Evolutionary conservation across 768 basidiomycete genomes (phyloP), one percentile per base, ranked within the genome.

Genomic region (Kwoniella heveanensis): DNA sequence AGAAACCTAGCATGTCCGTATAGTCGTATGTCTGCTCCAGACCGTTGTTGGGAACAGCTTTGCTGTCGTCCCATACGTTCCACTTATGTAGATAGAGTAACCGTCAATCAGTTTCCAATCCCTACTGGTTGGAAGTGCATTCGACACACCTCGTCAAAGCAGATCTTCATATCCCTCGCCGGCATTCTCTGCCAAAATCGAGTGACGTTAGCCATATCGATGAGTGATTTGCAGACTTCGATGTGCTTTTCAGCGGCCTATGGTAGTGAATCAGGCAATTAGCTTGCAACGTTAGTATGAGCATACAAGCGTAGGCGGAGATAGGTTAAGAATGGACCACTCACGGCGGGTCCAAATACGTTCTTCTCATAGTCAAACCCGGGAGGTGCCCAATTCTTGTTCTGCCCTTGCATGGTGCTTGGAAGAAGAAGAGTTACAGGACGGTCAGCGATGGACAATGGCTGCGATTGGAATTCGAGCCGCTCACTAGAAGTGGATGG

Each of bases 1-100:
- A 85, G 54, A 87, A 85, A 19, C 85, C 86, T 2, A 85, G 77
- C 32, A 84, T 84, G 69, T 85, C 85, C 9, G 83, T 84, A 21
- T 84, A 79, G 64, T 85, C 84, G 65, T 85, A 86, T 54, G 82
- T 81, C 73, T 85, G 85, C 66, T 85, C 85, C 1, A 85, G 82
- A 2, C 85, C 85, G 32, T 81, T 81, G 57, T 83, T 81, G 6
- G 83, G 84, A 25, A 83, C 83, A 0, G 84, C 85, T 81, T 76
- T 74, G 55, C 65, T 59, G 52, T 76, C 76, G 51, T 79, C 78
- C 78, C 78, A 79, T 13, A 85, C 84, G 64, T 85, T 85, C 85
- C 85, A 86, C 74, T 65, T 39, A 15, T 15, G 13, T 21, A 4
- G n/a, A 19, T 57, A 44, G 17, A 44, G 39, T 19, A n/a, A n/a